Evolutionary conservation across 2,329 filamentous ascomycete species (phyloP).

Genomic region (Cladosporium sp.): DNA sequence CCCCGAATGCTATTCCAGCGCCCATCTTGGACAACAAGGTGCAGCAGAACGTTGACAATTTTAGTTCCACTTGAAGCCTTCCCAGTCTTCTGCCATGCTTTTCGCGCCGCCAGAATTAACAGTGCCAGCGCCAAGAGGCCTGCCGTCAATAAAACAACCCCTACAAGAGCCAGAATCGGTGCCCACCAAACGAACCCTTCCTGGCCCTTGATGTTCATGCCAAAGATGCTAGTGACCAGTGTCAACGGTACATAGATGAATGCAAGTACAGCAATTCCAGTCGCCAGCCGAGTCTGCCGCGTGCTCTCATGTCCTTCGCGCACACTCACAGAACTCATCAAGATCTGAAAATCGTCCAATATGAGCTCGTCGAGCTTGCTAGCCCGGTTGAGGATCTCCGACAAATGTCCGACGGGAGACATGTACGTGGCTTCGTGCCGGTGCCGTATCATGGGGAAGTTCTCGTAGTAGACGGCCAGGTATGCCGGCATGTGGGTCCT

Average conservation of each 20-base stretch:
- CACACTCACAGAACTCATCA: slow-evolving; percentile 5
- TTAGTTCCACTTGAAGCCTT: no score
- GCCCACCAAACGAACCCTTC: neutral
- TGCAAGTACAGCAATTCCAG: slow-evolving; percentile 19
- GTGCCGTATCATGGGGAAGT: neutral
- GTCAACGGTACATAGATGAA: slow-evolving; percentile 27
- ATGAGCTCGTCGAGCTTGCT: slow-evolving; percentile 5
- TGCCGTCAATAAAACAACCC: neutral
- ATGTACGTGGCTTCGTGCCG: neutral
- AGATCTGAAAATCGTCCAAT: slow-evolving; percentile 1
- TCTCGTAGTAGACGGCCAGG: neutral
- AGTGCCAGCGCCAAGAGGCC: neutral
- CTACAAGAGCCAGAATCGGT: neutral
- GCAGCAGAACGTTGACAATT: no score
- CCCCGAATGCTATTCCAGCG: no score
- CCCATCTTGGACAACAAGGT: no score
- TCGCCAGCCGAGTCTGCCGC: neutral
- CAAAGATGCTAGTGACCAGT: slow-evolving; percentile 28
- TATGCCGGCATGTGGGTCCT: neutral
- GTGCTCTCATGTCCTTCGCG: slow-evolving; percentile 2
- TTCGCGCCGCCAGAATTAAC: neutral
- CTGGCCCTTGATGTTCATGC: slow-evolving; percentile 29
- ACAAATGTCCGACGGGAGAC: neutral
- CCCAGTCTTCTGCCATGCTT: neutral
- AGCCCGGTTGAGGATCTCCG: neutral